Evolutionary conservation across 2,329 filamentous ascomycete genomes (phyloP).

Genomic region (Didymellaceae sp.): DNA sequence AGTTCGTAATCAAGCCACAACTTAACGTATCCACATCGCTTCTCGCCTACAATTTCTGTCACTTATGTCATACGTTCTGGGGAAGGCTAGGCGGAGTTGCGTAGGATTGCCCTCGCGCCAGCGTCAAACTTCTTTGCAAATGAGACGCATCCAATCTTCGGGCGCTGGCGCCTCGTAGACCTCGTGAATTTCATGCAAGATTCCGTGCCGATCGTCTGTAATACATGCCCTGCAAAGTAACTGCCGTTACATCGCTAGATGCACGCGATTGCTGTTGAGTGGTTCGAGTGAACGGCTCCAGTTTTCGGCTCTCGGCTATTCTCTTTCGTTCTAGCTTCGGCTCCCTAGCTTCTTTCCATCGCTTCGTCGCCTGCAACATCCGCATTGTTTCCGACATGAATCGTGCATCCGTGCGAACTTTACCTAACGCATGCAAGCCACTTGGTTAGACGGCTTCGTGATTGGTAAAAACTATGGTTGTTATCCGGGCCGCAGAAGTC

Average conservation of each 20-base stretch:
- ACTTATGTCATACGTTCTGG: no score
- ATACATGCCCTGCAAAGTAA: not conserved
- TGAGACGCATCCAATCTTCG: no score
- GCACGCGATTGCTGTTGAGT: not conserved
- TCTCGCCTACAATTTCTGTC: no score
- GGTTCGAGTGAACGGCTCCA: slow-evolving; percentile 3
- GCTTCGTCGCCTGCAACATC: slow-evolving; percentile 4
- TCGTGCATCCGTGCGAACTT: slow-evolving; percentile 3
- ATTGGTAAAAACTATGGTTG: not conserved
- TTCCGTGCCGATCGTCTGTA: not conserved
- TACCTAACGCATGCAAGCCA: not conserved
- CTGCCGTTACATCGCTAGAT: slow-evolving; percentile 5
- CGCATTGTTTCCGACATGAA: slow-evolving; percentile 7
- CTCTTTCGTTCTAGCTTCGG: not conserved
- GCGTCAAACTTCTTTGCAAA: no score
- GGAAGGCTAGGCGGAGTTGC: no score
- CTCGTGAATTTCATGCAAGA: not conserved
- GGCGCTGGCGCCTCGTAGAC: no score
- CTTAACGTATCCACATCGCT: no score
- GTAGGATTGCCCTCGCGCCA: no score
- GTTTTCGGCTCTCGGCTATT: slow-evolving; percentile 9
- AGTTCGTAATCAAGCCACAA: no score
- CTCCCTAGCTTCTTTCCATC: not conserved
- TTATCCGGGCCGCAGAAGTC: not conserved
- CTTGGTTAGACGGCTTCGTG: not conserved